Evolutionary conservation across 202 grass and related monocot species (phyloP).

Genomic region (Elaeis oleifera): DNA sequence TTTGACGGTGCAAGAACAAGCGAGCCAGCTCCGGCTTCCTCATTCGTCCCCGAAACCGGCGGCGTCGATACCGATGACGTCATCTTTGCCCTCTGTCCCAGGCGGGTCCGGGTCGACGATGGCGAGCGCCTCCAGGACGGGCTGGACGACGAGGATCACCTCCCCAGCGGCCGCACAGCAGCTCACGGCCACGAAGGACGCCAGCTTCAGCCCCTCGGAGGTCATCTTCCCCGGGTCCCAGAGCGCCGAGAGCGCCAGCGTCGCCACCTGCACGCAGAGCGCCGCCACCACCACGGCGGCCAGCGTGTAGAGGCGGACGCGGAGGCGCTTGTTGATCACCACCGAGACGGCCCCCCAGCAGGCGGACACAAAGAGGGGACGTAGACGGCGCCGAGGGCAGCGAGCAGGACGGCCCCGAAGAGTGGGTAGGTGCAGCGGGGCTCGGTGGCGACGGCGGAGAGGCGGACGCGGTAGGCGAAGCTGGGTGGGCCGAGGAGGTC

Average conservation of each 20-base stretch:
- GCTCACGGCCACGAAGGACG: slow-evolving; percentile 9
- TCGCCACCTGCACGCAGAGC: slow-evolving; percentile 27
- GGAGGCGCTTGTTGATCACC: slow-evolving; percentile 35
- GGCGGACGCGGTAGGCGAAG: slow-evolving; percentile 13
- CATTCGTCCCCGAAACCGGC: no score
- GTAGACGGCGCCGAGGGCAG: slow-evolving; percentile 22
- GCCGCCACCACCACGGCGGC: slow-evolving; percentile 11
- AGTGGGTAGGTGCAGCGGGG: slow-evolving; percentile 32
- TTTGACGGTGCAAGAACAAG: no score
- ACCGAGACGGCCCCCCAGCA: slow-evolving; percentile 28
- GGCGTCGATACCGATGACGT: no score
- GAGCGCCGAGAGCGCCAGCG: slow-evolving; percentile 21
- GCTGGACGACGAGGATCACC: slow-evolving; percentile 31
- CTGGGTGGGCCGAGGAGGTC: neutral
- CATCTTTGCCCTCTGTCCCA: no score
- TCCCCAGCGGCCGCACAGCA: slow-evolving; percentile 2
- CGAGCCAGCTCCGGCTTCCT: no score
- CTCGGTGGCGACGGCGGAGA: neutral
- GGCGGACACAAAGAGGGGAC: slow-evolving; percentile 27
- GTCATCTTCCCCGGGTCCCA: slow-evolving; percentile 15
- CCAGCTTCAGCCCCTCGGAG: slow-evolving; percentile 15
- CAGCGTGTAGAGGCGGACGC: slow-evolving; percentile 23
- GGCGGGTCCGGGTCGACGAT: neutral
- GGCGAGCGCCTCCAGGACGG: slow-evolving; percentile 24
- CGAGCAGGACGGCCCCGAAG: slow-evolving; percentile 26